Conservation (phyloP, 192 early-diverging fungal genomes). For the Mortierella antarctica region DNA sequence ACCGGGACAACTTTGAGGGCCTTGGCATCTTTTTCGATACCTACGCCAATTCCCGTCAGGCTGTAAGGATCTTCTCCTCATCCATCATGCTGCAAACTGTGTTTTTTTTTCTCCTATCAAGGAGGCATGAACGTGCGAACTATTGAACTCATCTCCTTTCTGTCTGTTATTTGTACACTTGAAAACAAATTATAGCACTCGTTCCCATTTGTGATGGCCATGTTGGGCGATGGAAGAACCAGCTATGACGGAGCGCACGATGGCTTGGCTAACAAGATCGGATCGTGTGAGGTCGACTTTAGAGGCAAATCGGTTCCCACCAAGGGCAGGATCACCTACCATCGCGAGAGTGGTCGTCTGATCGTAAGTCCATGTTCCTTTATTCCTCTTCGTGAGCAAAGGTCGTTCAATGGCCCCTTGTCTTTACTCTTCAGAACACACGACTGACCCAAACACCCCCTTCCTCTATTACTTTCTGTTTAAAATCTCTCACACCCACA, state of each 20-base stretch:
- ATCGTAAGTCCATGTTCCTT: slow-evolving; percentile 15
- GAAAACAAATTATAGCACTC: slow-evolving; percentile 41
- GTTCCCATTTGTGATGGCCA: slow-evolving; percentile 91
- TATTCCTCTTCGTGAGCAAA: neutral
- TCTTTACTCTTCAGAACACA: no score
- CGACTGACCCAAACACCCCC: neutral
- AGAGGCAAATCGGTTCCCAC: slow-evolving; percentile 71
- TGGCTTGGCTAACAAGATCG: slow-evolving; percentile 72
- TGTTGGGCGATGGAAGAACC: slow-evolving; percentile 93
- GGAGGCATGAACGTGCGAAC: no score
- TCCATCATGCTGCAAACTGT: neutral
- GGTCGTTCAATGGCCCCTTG: no score
- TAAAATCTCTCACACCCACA: slow-evolving; percentile 13
- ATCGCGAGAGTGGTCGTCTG: slow-evolving; percentile 60
- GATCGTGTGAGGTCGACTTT: slow-evolving; percentile 81
- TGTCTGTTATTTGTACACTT: neutral
- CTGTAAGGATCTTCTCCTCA: slow-evolving; percentile 37
- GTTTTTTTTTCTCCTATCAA: neutral
- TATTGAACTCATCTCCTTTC: neutral
- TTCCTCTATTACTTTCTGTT: neutral
- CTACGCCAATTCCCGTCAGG: slow-evolving; percentile 82
- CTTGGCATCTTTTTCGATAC: slow-evolving; percentile 98
- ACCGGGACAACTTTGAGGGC: slow-evolving; percentile 86
- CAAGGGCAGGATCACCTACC: slow-evolving; percentile 78
- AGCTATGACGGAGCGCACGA: slow-evolving; percentile 86